Evolutionary conservation across 2,329 filamentous ascomycete genomes (phyloP).

Genomic region (Cladophialophora bantiana): DNA sequence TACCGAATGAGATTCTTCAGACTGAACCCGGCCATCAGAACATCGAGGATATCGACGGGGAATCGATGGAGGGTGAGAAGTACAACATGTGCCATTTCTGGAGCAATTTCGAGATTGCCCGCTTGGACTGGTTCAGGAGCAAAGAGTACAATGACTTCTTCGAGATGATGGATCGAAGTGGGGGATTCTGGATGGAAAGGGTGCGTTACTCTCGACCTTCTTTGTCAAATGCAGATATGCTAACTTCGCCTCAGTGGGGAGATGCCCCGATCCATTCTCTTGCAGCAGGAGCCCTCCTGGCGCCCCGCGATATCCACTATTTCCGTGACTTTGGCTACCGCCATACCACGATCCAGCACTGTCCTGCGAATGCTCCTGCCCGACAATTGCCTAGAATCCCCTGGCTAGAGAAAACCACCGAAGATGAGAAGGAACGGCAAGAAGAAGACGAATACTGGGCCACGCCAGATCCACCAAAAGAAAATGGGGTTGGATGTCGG

Average conservation of each 20-base stretch:
- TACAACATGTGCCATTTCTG: conserved; percentile 99
- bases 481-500: conserved; percentile 95
- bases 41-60: conserved; percentile 82
- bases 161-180: conserved; percentile 97
- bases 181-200: conserved; percentile 98
- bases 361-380: conserved; percentile 90
- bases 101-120: conserved; percentile 99
- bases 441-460: conserved; percentile 99
- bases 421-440: conserved; percentile 79
- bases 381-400: conserved; percentile 82
- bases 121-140: conserved; percentile 93
- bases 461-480: conserved; percentile 81
- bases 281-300: conserved; percentile 85
- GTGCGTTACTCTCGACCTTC: conserved; percentile 61
- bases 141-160: conserved; percentile 99
- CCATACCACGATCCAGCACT: conserved; percentile 98
- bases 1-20: conserved; percentile 82
- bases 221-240: conserved; percentile 17
- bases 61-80: conserved; percentile 94
- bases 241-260: conserved; percentile 76
- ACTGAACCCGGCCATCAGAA: conserved; percentile 74
- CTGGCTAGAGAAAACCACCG: conserved; percentile 80
- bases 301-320: conserved; percentile 88
- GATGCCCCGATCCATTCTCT: conserved; percentile 98
- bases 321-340: conserved; percentile 99